Base-by-base conservation (phyloP, 2,329 filamentous ascomycete species). In the Madurella fahalii region DNA sequence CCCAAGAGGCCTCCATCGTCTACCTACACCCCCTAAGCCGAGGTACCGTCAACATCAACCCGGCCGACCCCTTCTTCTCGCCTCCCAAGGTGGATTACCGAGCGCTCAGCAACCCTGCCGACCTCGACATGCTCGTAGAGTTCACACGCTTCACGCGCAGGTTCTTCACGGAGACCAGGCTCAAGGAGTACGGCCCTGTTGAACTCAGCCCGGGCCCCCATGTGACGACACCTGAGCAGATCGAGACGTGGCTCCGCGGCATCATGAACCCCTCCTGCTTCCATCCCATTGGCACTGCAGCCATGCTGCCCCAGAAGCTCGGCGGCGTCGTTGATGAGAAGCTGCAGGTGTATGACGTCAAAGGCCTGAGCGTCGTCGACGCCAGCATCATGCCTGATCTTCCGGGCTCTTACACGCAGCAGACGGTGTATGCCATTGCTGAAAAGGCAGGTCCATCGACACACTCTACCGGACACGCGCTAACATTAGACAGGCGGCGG, bases 91-190 rank as follows among this genome's bases (percentile, higher is more conserved):
- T 75, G 18, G 71, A 76, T 61, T 70, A 70, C 50, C 64, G 68
- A 37, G 61, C 67, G 13, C 62, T 71, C 53, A 75, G 72, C 30
- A 70, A 81, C 59, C 77, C 79, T 9, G 70, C 79, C 42, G 81
- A 83, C 58, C 64, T 79, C 39, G 77, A 77, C 59, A 72, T 71
- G 9, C 72, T 79, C 31, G 67, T 67, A 25, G 63, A 65, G 50
- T 69, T 72, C 16, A 65, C 71, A 2, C 70, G 68, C 13, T 71
- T 72, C 56, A 69, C 71, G 9, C 69, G 71, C 0, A 67, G 56
- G 5, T 61, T 64, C 53, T 67, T 65, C 34, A 41, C 54, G 40
- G 41, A 55, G 40, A 56, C 48, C 3, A 25, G 45, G 25, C 34
- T 59, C 34, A 65, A 68, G 43, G 63, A 64, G 0, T 67, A 72